Evolutionary conservation across 1,284 basidiomycete genomes (phyloP), one percentile per base, ranked within the genome.

Genomic region (Fomitopsis palustris): DNA sequence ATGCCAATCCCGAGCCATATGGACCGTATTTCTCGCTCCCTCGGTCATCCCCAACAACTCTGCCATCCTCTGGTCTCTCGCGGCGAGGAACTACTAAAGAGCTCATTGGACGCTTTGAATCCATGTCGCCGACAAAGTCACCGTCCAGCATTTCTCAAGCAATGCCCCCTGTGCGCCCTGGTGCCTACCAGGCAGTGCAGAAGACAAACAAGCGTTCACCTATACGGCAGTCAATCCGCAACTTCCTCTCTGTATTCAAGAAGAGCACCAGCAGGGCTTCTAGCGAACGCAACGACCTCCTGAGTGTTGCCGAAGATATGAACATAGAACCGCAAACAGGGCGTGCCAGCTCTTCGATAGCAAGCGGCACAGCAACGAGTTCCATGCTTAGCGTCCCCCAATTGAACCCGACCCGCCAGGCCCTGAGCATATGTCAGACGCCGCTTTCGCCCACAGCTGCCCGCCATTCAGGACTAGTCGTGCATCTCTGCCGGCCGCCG

Each of bases 141-240:
- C 27, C 49, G 8, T 42, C 41, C 7, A 35, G n/a, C 17, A 21
- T 35, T n/a, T 10, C 3, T 16, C 29, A 10, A 10, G 49, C 35
- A 14, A 56, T n/a, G 51, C 25, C 45, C 21, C 25, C 25, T 9
- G 5, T 19, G 37, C 39, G 47, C 7, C 42, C 58, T 23, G 45
- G 53, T 43, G 27, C 58, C 16, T 54, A 61, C 25, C 42, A 33
- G 21, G 47, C 58, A 6, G 25, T 52, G 4, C 63, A 67, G 53
- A 66, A 62, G 60, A 69, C 65, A 54, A 62, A 61, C 53, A 71
- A 70, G 58, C 67, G 72, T n/a, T 86, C 84, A 17, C 84, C 84
- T 2, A 74, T 90, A 47, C 81, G 86, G 37, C 82, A 83, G 66
- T 90, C 87, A 23, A 77, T 90, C 65, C 80, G 81, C 43, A 89